Percentiles rank a stretch among this genome's conserved stretches.
Conservation (phyloP, 345 rosid genomes). For the Arabis hirsuta region DNA sequence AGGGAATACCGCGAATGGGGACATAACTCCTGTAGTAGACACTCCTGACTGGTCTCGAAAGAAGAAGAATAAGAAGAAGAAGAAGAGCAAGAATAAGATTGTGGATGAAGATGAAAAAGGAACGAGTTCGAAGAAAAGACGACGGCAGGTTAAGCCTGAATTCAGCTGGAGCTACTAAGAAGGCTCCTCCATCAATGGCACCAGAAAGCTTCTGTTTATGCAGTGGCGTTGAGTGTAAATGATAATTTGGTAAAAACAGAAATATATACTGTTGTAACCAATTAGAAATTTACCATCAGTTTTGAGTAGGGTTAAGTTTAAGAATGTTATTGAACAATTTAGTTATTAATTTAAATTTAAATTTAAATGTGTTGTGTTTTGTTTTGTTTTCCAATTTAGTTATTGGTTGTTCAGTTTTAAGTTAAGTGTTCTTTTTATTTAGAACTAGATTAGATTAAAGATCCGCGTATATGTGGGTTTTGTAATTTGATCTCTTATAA, state of each 20-base stretch:
- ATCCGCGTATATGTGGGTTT: no score
- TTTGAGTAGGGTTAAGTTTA: slow-evolving; percentile 22
- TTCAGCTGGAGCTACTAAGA: slow-evolving; percentile 9
- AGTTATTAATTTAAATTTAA: slow-evolving; percentile 1
- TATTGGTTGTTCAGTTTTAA: no score
- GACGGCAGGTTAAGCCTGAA: slow-evolving; percentile 29
- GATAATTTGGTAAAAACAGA: slow-evolving; percentile 40
- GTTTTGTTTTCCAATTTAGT: background rate
- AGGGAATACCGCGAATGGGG: slow-evolving; percentile 48
- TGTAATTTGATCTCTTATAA: no score
- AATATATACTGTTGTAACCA: slow-evolving; percentile 37
- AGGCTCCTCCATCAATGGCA: background rate
- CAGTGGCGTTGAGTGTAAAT: slow-evolving; percentile 19
- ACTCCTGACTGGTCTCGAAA: slow-evolving; percentile 54
- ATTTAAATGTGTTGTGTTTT: background rate
- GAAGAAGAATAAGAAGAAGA: slow-evolving; percentile 54
- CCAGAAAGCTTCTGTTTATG: background rate
- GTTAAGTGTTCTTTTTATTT: no score
- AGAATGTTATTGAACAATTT: slow-evolving; percentile 2
- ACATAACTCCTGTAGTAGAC: slow-evolving; percentile 40
- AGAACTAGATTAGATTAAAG: no score
- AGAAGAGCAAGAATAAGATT: slow-evolving; percentile 44
- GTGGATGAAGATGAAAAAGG: slow-evolving; percentile 44
- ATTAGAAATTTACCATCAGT: slow-evolving; percentile 39
- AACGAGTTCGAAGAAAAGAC: slow-evolving; percentile 46